A percentile compares a stretch with the other conserved stretches of the same genome.
phyloP scores from a whole-genome alignment of 495 filamentous ascomycete genomes.

The Symbiotaphrina buchneri region DNA sequence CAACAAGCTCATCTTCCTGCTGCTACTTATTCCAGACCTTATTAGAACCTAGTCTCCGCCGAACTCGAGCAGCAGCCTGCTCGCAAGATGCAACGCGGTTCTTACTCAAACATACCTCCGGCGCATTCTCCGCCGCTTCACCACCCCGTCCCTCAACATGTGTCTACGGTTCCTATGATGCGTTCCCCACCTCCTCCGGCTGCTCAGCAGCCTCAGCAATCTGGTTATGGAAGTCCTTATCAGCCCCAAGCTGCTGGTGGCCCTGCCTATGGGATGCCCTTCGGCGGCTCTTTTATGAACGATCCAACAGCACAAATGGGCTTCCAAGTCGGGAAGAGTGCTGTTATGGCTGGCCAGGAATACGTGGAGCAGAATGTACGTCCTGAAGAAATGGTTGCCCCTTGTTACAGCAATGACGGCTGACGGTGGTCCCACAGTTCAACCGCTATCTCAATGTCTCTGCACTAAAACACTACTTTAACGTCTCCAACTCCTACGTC shows the following conservation, averaged over 20 bases:
- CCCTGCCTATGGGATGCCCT: constrained; percentile 19
- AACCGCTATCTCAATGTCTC: constrained; percentile 85
- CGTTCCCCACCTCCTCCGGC: constrained; percentile 80
- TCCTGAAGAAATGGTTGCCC: constrained; percentile 1
- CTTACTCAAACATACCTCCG: constrained; percentile 44
- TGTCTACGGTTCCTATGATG: constrained; percentile 96
- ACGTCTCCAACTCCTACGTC: constrained; percentile 83
- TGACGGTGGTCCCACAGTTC: constrained; percentile 29
- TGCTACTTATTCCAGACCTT: no score
- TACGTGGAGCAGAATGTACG: constrained; percentile 82
- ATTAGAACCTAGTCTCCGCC: no score
- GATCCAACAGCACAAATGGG: constrained; percentile 95
- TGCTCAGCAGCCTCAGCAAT: constrained; percentile 46
- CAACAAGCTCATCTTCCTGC: no score
- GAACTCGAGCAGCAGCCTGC: no score
- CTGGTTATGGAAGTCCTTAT: constrained; percentile 60
- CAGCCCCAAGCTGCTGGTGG: constrained; percentile 28
- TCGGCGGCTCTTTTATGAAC: constrained; percentile 74
- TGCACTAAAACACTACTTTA: constrained; percentile 92
- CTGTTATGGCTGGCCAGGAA: constrained; percentile 70
- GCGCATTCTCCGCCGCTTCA: constrained; percentile 89
- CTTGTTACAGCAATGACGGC: not conserved
- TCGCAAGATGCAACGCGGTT: constrained; percentile 77
- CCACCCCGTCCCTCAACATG: constrained; percentile 95
- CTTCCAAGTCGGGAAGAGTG: constrained; percentile 80